Evolutionary conservation across 179 eudicot species (phyloP).

Genomic region (Patellifolia procumbens): DNA sequence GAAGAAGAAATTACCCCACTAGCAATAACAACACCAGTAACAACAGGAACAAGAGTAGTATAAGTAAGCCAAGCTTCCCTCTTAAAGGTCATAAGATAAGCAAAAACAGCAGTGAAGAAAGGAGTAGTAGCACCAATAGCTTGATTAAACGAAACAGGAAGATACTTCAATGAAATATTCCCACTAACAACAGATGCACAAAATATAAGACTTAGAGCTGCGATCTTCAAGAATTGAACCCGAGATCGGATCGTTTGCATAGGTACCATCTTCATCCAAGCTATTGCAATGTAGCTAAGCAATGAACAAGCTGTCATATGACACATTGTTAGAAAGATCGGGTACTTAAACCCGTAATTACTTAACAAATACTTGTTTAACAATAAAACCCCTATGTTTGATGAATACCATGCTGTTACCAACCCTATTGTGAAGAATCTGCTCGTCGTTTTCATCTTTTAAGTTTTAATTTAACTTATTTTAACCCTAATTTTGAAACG

Average conservation of each 20-base stretch:
- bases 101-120: slow-evolving; percentile 84
- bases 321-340: slow-evolving; percentile 80
- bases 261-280: slow-evolving; percentile 78
- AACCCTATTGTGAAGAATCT: slow-evolving; percentile 60
- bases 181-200: slow-evolving; percentile 82
- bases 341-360: slow-evolving; percentile 81
- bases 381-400: slow-evolving; percentile 75
- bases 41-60: slow-evolving; percentile 72
- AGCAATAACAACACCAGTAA: slow-evolving; percentile 83
- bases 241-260: slow-evolving; percentile 70
- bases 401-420: slow-evolving; percentile 67
- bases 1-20: slow-evolving; percentile 65
- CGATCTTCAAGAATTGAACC: slow-evolving; percentile 68
- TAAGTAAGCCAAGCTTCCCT: slow-evolving; percentile 89
- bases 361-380: slow-evolving; percentile 68
- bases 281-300: slow-evolving; percentile 69
- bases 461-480: slow-evolving; percentile 1
- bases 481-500: neutral
- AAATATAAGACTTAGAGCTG: slow-evolving; percentile 65
- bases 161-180: slow-evolving; percentile 61
- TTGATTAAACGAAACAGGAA: slow-evolving; percentile 82
- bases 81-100: slow-evolving; percentile 71
- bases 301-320: slow-evolving; percentile 85
- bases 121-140: slow-evolving; percentile 94
- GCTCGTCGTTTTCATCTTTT: slow-evolving; percentile 40